Percentiles rank a stretch among this genome's conserved stretches.
These are phyloP conservation scores for Phyllosticta paracitricarpa DNA, from an alignment of 2,329 filamentous ascomycete species.

Conservation along the genomic window DNA sequence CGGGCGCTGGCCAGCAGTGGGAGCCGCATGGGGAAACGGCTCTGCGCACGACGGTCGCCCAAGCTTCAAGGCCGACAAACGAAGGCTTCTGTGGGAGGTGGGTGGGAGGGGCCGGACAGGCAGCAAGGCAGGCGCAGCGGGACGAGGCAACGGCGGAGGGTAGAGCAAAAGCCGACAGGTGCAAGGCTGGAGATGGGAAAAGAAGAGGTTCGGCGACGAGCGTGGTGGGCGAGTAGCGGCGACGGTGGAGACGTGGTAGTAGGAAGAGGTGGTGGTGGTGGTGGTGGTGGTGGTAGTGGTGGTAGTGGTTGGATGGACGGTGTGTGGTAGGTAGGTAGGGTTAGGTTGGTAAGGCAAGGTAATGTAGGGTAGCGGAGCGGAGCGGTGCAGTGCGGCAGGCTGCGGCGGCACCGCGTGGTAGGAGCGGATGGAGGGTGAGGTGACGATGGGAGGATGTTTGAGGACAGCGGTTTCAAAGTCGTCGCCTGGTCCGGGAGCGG, in stretches of 20 bases:
- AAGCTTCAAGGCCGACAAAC: not conserved
- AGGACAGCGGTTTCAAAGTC: not conserved
- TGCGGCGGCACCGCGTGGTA: not conserved
- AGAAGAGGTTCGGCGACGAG: not conserved
- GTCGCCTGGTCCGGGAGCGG: not conserved
- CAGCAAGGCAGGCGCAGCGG: not conserved
- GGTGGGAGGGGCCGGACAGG: not conserved
- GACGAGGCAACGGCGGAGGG: not conserved
- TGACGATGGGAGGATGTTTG: slow-evolving; percentile 1
- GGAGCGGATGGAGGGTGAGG: not conserved
- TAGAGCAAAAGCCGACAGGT: not conserved
- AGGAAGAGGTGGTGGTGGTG: not conserved
- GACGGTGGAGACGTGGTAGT: not conserved
- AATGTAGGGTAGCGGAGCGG: not conserved
- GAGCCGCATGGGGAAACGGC: slow-evolving; percentile 10
- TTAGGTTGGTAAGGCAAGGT: no score
- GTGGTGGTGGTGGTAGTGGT: not conserved
- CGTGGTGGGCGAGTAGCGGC: not conserved
- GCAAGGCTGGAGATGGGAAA: slow-evolving; percentile 1
- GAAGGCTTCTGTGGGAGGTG: not conserved
- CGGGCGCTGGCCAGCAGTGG: slow-evolving; percentile 11
- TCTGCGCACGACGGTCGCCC: slow-evolving; percentile 5
- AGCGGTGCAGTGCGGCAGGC: slow-evolving; percentile 1
- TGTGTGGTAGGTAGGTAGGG: not conserved
- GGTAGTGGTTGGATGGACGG: not conserved